Evolutionary conservation across 2,329 filamentous ascomycete species (phyloP).

Genomic region (Thelonectria olida): DNA sequence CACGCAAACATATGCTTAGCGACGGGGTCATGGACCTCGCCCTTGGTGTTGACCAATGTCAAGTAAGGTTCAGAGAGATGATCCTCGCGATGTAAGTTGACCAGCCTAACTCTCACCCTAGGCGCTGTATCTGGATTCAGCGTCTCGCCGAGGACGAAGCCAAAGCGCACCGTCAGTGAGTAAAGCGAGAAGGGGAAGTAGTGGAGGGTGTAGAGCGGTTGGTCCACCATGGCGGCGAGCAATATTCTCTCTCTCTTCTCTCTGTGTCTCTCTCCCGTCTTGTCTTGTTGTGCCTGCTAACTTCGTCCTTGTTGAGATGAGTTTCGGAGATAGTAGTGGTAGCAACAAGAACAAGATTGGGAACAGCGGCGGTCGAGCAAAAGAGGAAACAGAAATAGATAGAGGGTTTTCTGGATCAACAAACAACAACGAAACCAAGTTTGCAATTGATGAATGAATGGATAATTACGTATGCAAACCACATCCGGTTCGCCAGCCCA

Average conservation of each 20-base stretch:
- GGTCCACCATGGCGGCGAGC: conserved; percentile 22
- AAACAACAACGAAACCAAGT: conserved; percentile 11
- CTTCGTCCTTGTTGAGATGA: too few species aligned
- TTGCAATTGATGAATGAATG: neutral
- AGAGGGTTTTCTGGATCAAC: neutral
- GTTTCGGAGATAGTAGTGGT: too few species aligned
- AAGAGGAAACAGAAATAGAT: neutral
- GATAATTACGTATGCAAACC: conserved; percentile 14
- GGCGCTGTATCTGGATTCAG: conserved; percentile 39
- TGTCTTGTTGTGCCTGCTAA: neutral
- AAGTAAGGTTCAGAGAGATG: conserved; percentile 42
- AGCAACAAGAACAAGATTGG: too few species aligned
- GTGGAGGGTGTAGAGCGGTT: conserved; percentile 39
- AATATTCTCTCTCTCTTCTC: neutral
- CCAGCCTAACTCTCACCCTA: conserved; percentile 35
- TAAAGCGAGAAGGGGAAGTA: conserved; percentile 44
- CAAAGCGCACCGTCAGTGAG: conserved; percentile 44
- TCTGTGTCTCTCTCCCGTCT: neutral
- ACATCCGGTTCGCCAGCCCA: neutral
- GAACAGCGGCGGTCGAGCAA: neutral
- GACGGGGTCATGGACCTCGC: conserved; percentile 36
- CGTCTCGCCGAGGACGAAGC: conserved; percentile 36
- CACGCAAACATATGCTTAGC: neutral
- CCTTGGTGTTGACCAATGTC: conserved; percentile 38
- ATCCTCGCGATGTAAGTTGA: conserved; percentile 39